phyloP scores from a whole-genome alignment of 2,329 filamentous ascomycete species.

The Neofusicoccum cordaticola region DNA sequence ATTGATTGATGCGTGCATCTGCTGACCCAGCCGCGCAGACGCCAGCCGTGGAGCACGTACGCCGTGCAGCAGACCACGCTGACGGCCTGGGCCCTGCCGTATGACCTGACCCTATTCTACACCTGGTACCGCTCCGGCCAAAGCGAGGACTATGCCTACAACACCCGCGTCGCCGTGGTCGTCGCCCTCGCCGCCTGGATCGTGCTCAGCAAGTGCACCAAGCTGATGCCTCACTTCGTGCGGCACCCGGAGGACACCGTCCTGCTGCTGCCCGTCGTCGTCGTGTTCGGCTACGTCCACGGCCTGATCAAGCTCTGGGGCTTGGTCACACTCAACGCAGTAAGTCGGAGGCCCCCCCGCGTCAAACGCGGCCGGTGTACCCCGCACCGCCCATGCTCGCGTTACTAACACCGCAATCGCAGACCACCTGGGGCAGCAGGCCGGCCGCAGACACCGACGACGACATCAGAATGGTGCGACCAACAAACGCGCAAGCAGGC shows the following conservation, averaged over 20 bases:
- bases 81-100: slow-evolving; percentile 77
- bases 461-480: slow-evolving; percentile 35
- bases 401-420: slow-evolving; percentile 20
- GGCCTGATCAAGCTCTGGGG: slow-evolving; percentile 90
- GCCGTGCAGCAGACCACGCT: slow-evolving; percentile 90
- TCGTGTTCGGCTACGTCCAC: slow-evolving; percentile 90
- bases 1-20: slow-evolving; percentile 10
- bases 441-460: slow-evolving; percentile 80
- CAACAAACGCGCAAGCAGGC: slow-evolving; percentile 1
- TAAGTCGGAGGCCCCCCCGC: slow-evolving; percentile 21
- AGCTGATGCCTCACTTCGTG: slow-evolving; percentile 81
- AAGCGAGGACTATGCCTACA: not conserved
- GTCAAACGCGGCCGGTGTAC: slow-evolving; percentile 4
- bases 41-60: slow-evolving; percentile 91
- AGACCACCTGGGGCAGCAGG: slow-evolving; percentile 96
- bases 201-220: slow-evolving; percentile 86
- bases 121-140: slow-evolving; percentile 23
- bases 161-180: slow-evolving; percentile 23
- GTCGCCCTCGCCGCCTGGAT: slow-evolving; percentile 39
- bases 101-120: slow-evolving; percentile 70
- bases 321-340: slow-evolving; percentile 62
- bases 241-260: slow-evolving; percentile 75
- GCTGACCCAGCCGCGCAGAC: slow-evolving; percentile 50
- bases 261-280: slow-evolving; percentile 75
- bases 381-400: not conserved